Base-by-base conservation (phyloP, 2,329 filamentous ascomycete genomes). In the Graphilbum ipis-grandicollis region DNA sequence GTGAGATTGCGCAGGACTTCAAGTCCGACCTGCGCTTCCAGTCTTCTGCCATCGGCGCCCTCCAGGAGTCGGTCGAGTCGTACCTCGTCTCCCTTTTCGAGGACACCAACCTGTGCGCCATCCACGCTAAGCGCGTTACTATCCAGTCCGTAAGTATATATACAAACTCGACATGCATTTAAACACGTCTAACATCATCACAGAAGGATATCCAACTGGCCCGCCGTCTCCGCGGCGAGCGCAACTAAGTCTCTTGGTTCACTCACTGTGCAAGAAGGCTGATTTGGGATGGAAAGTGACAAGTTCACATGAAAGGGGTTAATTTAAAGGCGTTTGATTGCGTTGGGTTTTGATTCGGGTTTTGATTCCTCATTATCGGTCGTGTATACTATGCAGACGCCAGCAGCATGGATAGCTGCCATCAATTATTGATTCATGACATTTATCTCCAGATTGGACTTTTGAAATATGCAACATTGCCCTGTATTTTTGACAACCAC, bases 101-200 rank as follows among this genome's bases (percentile, higher is more conserved):
- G 65, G 88, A 96, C 59, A 94, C 88, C 66, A 96, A 96, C 70
- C 68, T 93, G 37, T 96, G 88, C 66, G 88, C 90, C 56, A 93
- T 96, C 62, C 90, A 96, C 66, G 88, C 90, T 65, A 96, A 96
- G 77, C 85, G 90, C 68, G 90, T 96, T 56, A 96, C 88, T 55
- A 96, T 96, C 64, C 88, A 88, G 64, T 78, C 77, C 48, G 57
- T 63, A 52, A 50, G 59, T 33, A 4, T 36, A 21, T 21, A 6
- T 32, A 32, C 21, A n/a, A 17, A 8, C 35, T 31, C 21, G 8
- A 10, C 14, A 4, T 22, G 4, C 10, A 17, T 23, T 25, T 17
- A 19, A 40, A 33, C 10, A 15, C 41, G 34, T 58, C 63, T 55
- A 64, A 54, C 54, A 44, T 32, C 44, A 9, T 38, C 48, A 48